These are phyloP conservation scores for Zygosaccharomyces sapae DNA, from an alignment of 1,139 yeast species.

Conservation along the genomic window DNA sequence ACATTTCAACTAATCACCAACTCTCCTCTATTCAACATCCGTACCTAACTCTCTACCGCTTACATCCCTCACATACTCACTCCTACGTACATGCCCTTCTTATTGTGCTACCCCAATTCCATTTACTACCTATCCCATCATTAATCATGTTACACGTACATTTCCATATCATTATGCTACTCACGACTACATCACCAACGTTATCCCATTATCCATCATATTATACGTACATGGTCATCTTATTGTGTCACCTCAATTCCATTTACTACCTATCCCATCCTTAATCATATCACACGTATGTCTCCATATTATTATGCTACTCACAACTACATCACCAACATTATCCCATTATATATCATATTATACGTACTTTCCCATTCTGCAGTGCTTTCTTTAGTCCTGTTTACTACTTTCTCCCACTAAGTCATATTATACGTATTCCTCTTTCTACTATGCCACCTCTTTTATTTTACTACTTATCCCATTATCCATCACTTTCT, in stretches of 20 bases:
- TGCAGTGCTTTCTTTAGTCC: background rate
- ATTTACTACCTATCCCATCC: too few relatives aligned
- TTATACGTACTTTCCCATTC: too few relatives aligned
- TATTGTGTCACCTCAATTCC: too few relatives aligned
- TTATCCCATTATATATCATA: too few relatives aligned
- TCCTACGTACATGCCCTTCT: background rate
- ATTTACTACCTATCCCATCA: background rate
- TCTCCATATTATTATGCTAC: too few relatives aligned
- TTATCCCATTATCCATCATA: background rate
- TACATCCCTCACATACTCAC: background rate
- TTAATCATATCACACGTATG: too few relatives aligned
- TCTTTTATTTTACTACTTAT: background rate
- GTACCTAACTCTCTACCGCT: too few relatives aligned
- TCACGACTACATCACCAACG: background rate
- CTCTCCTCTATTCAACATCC: too few relatives aligned
- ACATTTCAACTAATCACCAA: too few relatives aligned
- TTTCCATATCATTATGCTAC: background rate
- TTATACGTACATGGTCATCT: background rate
- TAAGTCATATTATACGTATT: background rate
- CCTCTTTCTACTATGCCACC: background rate
- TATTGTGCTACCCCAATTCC: background rate
- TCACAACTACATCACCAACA: too few relatives aligned
- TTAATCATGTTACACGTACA: background rate
- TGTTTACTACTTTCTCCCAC: background rate
- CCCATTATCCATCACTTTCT: background rate